Conservation (phyloP, 805 yeast species). For the Hanseniaspora jakobsenii region DNA sequence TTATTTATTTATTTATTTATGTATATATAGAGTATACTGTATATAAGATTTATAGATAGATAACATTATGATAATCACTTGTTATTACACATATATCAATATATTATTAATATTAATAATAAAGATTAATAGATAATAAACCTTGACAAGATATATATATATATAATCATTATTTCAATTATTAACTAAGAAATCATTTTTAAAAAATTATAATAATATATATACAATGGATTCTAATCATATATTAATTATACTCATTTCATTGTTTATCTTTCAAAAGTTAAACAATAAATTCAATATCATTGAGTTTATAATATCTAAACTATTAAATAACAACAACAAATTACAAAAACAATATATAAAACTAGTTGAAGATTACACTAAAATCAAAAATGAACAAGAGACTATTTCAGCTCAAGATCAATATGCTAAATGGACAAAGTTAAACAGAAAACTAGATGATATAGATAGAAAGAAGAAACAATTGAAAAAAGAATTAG, state of each 20-base stretch:
- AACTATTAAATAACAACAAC: constrained; percentile 3
- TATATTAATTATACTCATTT: constrained; percentile 3
- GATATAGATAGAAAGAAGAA: constrained; percentile 43
- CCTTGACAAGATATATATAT: too few species aligned
- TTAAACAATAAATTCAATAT: constrained; percentile 8
- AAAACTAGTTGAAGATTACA: constrained; percentile 30
- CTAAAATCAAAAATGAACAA: constrained; percentile 40
- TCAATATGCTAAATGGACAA: constrained; percentile 92
- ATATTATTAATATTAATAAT: too few species aligned
- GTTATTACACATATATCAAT: too few species aligned
- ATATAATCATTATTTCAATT: too few species aligned
- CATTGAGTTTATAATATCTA: constrained; percentile 7
- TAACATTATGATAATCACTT: too few species aligned
- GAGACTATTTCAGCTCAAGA: constrained; percentile 72
- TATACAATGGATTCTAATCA: constrained; percentile 12
- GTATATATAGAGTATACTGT: too few species aligned
- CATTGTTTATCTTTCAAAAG: constrained; percentile 10
- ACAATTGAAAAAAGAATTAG: constrained; percentile 29
- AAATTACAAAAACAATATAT: background rate
- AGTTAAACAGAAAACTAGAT: constrained; percentile 62
- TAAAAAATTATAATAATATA: too few species aligned
- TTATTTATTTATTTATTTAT: too few species aligned
- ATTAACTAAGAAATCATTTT: too few species aligned
- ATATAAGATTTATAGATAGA: too few species aligned
- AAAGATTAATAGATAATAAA: too few species aligned